Conservation (phyloP, 2,329 filamentous ascomycete genomes). For the Epichloe coenophiala region DNA sequence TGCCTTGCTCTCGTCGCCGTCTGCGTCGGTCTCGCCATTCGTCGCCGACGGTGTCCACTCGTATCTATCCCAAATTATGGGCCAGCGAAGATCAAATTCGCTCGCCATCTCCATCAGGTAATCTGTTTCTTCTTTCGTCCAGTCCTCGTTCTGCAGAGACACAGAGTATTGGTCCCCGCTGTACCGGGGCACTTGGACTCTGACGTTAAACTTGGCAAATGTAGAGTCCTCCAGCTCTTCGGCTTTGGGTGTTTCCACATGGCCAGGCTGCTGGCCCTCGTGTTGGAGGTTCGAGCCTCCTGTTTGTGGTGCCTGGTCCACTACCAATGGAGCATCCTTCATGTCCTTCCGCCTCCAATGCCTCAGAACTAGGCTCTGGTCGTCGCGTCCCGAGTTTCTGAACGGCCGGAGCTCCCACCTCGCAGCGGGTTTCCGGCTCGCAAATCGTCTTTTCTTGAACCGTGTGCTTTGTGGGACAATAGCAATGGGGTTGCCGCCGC, state of each 20-base stretch:
- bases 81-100: conserved; percentile 80
- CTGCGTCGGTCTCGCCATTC: conserved; percentile 30
- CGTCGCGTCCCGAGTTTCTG: conserved; percentile 61
- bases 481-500: conserved; percentile 53
- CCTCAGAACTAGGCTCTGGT: conserved; percentile 51
- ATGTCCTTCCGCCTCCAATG: conserved; percentile 64
- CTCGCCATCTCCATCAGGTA: conserved; percentile 65
- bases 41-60: conserved; percentile 46
- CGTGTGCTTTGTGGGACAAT: conserved; percentile 47
- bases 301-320: conserved; percentile 3
- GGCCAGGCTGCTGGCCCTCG: conserved; percentile 9
- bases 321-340: conserved; percentile 15
- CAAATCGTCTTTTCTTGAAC: conserved; percentile 46
- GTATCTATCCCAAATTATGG: conserved; percentile 85
- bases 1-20: conserved; percentile 36
- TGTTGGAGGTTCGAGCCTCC: conserved; percentile 10
- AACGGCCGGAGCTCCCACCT: conserved; percentile 60
- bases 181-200: conserved; percentile 66
- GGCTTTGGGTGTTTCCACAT: conserved; percentile 11
- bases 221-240: conserved; percentile 39
- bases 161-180: conserved; percentile 75
- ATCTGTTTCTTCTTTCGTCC: conserved; percentile 88
- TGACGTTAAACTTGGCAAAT: conserved; percentile 82
- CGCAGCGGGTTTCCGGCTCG: conserved; percentile 40
- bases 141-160: conserved; percentile 60